Conservation (phyloP, 129 eudicot species). For the Flaveria ramosissima region DNA sequence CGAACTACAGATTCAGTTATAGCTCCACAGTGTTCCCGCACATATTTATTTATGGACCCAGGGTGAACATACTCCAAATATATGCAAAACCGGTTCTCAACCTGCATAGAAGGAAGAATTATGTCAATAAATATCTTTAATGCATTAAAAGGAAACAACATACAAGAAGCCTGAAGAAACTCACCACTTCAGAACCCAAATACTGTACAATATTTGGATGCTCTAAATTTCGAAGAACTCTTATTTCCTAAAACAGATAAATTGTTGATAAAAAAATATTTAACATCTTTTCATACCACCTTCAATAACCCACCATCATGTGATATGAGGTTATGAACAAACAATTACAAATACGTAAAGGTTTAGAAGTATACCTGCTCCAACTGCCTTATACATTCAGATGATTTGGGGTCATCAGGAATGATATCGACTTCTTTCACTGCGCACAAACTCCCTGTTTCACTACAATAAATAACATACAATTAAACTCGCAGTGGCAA, state of each 20-base stretch:
- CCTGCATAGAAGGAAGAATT: conserved; percentile 41
- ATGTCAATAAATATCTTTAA: not conserved
- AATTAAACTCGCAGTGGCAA: not conserved
- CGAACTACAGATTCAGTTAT: conserved; percentile 86
- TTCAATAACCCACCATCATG: not conserved
- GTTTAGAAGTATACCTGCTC: conserved; percentile 68
- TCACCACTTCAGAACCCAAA: conserved; percentile 83
- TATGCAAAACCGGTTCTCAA: conserved; percentile 82
- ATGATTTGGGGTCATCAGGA: conserved; percentile 70
- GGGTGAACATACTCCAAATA: conserved; percentile 95
- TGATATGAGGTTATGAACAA: not conserved
- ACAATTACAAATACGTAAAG: not conserved
- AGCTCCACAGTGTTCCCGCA: conserved; percentile 80
- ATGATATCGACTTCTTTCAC: conserved; percentile 88
- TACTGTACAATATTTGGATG: conserved; percentile 91
- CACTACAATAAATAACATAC: conserved; percentile 39
- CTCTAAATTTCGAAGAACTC: conserved; percentile 66
- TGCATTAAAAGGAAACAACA: conserved; percentile 4
- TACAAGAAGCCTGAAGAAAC: conserved; percentile 30
- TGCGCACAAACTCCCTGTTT: conserved; percentile 89
- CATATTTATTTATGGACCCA: conserved; percentile 69
- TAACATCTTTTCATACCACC: not conserved
- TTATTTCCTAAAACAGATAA: conserved; percentile 66
- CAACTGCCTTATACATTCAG: conserved; percentile 78
- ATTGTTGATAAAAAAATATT: not conserved